Evolutionary conservation across 2,329 filamentous ascomycete species (phyloP).

Genomic region (Macrophomina tecta): DNA sequence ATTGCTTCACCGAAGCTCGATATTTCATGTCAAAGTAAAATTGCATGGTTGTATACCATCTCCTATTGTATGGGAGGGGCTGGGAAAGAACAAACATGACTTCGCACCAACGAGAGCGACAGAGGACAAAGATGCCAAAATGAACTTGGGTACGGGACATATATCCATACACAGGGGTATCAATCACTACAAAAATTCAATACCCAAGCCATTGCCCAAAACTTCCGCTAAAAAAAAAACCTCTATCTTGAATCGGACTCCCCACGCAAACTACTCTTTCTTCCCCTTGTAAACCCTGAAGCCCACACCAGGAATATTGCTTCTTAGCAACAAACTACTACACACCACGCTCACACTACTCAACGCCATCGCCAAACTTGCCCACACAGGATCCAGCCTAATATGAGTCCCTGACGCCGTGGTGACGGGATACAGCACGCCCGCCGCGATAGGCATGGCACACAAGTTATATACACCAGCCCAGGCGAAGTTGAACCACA

Average conservation of each 20-base stretch:
- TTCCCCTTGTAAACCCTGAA: conserved; percentile 37
- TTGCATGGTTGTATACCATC: no score
- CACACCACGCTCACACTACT: conserved; percentile 88
- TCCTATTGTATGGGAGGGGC: no score
- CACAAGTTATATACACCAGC: conserved; percentile 81
- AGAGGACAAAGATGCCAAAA: no score
- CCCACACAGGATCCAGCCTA: conserved; percentile 80
- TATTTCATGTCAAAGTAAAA: no score
- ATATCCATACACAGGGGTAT: no score
- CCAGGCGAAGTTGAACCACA: conserved; percentile 87
- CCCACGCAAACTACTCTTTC: neutral
- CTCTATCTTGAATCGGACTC: neutral
- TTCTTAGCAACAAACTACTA: conserved; percentile 77
- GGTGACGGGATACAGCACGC: conserved; percentile 71
- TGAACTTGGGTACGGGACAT: no score
- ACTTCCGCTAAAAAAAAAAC: neutral
- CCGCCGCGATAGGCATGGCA: conserved; percentile 81
- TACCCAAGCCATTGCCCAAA: neutral
- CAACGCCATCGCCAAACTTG: conserved; percentile 87
- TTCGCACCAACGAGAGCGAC: no score
- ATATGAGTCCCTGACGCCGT: conserved; percentile 61
- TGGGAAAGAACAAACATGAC: no score
- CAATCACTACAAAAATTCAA: no score
- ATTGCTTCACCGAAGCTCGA: no score
- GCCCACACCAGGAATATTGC: conserved; percentile 50